A percentile compares a stretch with the other conserved stretches of the same genome.
These are phyloP conservation scores for Globisporangium camurandrum DNA, from an alignment of 352 stramenopile genomes.

Conservation along the genomic window DNA sequence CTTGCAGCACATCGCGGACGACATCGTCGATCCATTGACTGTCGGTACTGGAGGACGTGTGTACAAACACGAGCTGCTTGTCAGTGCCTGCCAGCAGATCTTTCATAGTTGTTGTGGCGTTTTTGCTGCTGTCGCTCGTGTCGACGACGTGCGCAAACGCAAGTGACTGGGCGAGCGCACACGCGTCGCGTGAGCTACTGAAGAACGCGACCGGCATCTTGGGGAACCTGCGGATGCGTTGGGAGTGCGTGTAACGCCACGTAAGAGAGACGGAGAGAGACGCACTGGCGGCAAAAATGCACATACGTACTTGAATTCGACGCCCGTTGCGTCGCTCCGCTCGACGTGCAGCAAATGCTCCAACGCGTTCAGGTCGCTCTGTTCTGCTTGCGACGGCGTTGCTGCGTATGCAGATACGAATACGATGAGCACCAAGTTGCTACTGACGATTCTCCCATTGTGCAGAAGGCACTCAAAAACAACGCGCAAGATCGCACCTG, in stretches of 20 bases:
- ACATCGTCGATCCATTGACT: constrained; percentile 37
- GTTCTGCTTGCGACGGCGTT: constrained; percentile 1
- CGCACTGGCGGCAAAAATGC: neutral
- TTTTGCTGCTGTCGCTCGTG: constrained; percentile 7
- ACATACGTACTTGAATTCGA: constrained; percentile 20
- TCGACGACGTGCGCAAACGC: constrained; percentile 27
- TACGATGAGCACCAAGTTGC: neutral
- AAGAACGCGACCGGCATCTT: constrained; percentile 59
- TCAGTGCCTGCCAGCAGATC: constrained; percentile 20
- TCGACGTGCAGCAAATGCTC: constrained; percentile 30
- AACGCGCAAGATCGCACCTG: constrained; percentile 19
- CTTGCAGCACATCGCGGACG: constrained; percentile 22
- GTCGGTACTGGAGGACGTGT: constrained; percentile 24
- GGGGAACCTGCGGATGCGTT: constrained; percentile 27
- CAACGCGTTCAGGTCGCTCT: constrained; percentile 12
- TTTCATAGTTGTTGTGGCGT: constrained; percentile 3
- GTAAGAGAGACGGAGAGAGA: neutral
- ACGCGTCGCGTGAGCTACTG: constrained; percentile 26
- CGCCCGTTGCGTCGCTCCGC: constrained; percentile 6
- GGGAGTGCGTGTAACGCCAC: neutral
- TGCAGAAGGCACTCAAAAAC: too few species aligned
- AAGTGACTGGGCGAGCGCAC: constrained; percentile 21
- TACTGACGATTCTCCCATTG: too few species aligned
- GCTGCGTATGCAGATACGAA: neutral
- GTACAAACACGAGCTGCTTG: constrained; percentile 56